Evolutionary conservation across 1,139 yeast genomes (phyloP).

Genomic region (Trichomonascaceae sp.): DNA sequence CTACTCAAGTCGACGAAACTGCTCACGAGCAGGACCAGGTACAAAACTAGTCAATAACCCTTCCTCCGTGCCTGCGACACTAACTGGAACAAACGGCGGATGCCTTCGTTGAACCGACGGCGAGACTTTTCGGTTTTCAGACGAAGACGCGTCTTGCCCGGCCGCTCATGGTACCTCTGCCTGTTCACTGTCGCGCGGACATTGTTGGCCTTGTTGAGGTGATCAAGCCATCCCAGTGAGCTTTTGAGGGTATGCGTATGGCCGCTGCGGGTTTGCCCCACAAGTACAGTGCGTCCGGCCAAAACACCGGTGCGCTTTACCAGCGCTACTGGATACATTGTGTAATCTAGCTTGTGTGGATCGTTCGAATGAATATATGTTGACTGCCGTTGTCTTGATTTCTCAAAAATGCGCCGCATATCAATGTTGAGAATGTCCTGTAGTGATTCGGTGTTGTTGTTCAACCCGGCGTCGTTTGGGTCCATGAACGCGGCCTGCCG

Average conservation of each 20-base stretch:
- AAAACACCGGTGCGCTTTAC: constrained; percentile 21
- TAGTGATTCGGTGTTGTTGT: no score
- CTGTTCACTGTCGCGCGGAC: neutral
- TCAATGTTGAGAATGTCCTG: no score
- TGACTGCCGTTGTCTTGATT: no score
- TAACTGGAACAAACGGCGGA: constrained; percentile 21
- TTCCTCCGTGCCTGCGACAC: constrained; percentile 24
- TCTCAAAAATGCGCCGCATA: no score
- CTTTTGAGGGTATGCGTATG: neutral
- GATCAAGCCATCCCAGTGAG: constrained; percentile 2
- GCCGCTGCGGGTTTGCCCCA: constrained; percentile 3
- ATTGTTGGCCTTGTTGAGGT: neutral
- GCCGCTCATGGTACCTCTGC: constrained; percentile 22
- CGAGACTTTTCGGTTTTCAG: constrained; percentile 18
- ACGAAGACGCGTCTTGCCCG: constrained; percentile 22
- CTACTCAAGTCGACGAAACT: neutral
- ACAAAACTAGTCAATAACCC: constrained; percentile 15
- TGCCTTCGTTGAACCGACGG: constrained; percentile 22
- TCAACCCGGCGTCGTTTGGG: no score
- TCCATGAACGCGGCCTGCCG: no score
- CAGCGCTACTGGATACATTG: constrained; percentile 4
- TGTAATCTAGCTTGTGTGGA: constrained; percentile 12
- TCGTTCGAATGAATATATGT: no score
- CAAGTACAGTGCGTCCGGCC: constrained; percentile 20
- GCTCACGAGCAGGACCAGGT: neutral